Conservation (phyloP, 2,329 filamentous ascomycete species). For the Claviceps fusiformis region DNA sequence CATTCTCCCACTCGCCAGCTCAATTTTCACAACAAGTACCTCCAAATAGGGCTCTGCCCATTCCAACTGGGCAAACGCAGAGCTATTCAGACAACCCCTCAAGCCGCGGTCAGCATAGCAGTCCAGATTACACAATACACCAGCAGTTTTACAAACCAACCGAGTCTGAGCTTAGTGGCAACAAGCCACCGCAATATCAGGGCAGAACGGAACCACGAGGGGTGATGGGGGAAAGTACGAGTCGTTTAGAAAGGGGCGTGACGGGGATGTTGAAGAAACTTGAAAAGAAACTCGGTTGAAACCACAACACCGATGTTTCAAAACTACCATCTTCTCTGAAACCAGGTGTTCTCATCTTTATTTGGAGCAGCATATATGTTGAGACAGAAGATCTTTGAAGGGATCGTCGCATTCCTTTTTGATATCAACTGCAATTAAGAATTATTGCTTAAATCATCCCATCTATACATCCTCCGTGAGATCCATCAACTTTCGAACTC, state of each 20-base stretch:
- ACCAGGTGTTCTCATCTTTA: neutral
- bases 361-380: neutral
- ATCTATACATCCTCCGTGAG: neutral
- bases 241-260: conserved; percentile 55
- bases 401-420: too few relatives aligned
- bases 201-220: conserved; percentile 32
- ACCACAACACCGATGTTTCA: neutral
- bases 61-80: conserved; percentile 41
- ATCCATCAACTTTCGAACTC: neutral
- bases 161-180: conserved; percentile 36
- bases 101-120: conserved; percentile 11
- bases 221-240: conserved; percentile 51
- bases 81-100: conserved; percentile 33
- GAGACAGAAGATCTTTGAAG: neutral
- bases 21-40: conserved; percentile 19
- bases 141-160: conserved; percentile 58
- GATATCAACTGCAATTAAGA: neutral
- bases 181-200: conserved; percentile 22
- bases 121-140: conserved; percentile 45
- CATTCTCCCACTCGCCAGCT: neutral
- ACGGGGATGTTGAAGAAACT: conserved; percentile 63
- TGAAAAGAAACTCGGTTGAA: conserved; percentile 56
- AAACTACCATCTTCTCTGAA: neutral
- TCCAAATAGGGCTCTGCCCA: conserved; percentile 23
- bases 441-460: neutral